Evolutionary conservation across 495 filamentous ascomycete species (phyloP).

Genomic region (Elasticomyces elasticus): DNA sequence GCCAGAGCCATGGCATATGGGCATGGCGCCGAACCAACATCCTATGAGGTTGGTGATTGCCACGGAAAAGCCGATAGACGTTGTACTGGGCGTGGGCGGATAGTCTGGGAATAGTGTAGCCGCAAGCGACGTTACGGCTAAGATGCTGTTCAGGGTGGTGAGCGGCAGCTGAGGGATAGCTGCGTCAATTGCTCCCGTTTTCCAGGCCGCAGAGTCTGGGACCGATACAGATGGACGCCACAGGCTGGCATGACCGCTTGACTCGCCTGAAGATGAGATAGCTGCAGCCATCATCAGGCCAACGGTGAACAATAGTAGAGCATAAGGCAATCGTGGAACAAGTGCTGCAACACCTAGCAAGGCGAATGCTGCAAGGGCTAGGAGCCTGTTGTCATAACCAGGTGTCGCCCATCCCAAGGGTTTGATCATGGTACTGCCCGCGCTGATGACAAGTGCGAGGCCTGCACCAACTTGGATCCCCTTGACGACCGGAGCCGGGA

Average conservation of each 20-base stretch:
- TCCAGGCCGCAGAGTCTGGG: slow-evolving; percentile 10
- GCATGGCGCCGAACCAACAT: slow-evolving; percentile 91
- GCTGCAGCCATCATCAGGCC: slow-evolving; percentile 41
- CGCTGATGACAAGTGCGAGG: slow-evolving; percentile 64
- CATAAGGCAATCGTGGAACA: slow-evolving; percentile 59
- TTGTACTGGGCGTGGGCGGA: slow-evolving; percentile 50
- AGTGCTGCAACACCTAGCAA: slow-evolving; percentile 53
- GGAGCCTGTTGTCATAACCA: slow-evolving; percentile 61
- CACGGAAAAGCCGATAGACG: slow-evolving; percentile 69
- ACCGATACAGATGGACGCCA: slow-evolving; percentile 16
- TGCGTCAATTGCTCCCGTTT: slow-evolving; percentile 19
- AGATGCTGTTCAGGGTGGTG: slow-evolving; percentile 81
- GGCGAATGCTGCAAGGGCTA: slow-evolving; percentile 60
- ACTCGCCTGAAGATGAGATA: not conserved
- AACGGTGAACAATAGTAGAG: slow-evolving; percentile 56
- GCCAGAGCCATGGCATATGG: slow-evolving; percentile 86
- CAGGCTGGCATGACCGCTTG: slow-evolving; percentile 1
- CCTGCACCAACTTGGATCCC: slow-evolving; percentile 92
- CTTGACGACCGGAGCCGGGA: slow-evolving; percentile 79
- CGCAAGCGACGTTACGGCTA: slow-evolving; percentile 69
- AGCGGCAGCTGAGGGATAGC: slow-evolving; percentile 73
- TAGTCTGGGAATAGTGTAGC: slow-evolving; percentile 61
- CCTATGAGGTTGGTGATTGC: slow-evolving; percentile 71
- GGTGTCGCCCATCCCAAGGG: slow-evolving; percentile 49
- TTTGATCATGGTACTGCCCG: slow-evolving; percentile 52